Evolutionary conservation across 768 basidiomycete species (phyloP).

Genomic region (Lactifluus piperatus): DNA sequence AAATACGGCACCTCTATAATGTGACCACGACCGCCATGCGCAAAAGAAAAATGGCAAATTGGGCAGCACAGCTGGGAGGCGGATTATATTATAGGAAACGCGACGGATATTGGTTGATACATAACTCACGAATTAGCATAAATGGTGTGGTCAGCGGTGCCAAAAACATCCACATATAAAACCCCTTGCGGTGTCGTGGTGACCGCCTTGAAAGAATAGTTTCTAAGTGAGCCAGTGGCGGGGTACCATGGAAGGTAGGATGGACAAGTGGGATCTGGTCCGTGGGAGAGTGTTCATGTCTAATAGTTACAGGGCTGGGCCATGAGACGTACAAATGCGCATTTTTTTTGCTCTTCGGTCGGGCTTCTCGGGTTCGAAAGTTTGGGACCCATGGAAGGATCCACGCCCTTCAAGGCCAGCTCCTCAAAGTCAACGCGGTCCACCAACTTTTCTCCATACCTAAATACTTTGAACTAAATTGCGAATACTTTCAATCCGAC

Average conservation of each 20-base stretch:
- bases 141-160: slow-evolving; percentile 72
- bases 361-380: slow-evolving; percentile 13
- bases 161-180: slow-evolving; percentile 54
- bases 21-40: slow-evolving; percentile 78
- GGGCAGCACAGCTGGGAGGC: slow-evolving; percentile 58
- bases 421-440: slow-evolving; percentile 78
- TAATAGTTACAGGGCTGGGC: neutral
- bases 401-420: slow-evolving; percentile 60
- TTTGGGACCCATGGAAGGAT: slow-evolving; percentile 56
- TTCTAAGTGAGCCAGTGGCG: slow-evolving; percentile 38
- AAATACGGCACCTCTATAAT: slow-evolving; percentile 52
- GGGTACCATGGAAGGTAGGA: slow-evolving; percentile 32
- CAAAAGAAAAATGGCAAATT: slow-evolving; percentile 85
- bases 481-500: neutral
- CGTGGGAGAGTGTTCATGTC: neutral
- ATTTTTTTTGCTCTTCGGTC: slow-evolving; percentile 16
- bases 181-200: slow-evolving; percentile 58
- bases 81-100: neutral
- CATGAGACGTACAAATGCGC: neutral
- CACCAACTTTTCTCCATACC: slow-evolving; percentile 56
- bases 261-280: slow-evolving; percentile 52
- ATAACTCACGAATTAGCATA: slow-evolving; percentile 65
- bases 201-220: slow-evolving; percentile 44
- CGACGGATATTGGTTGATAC: slow-evolving; percentile 23
- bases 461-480: slow-evolving; percentile 49